Base-by-base conservation (phyloP, 805 yeast genomes). In the Helenozyma baotianmanensis region DNA sequence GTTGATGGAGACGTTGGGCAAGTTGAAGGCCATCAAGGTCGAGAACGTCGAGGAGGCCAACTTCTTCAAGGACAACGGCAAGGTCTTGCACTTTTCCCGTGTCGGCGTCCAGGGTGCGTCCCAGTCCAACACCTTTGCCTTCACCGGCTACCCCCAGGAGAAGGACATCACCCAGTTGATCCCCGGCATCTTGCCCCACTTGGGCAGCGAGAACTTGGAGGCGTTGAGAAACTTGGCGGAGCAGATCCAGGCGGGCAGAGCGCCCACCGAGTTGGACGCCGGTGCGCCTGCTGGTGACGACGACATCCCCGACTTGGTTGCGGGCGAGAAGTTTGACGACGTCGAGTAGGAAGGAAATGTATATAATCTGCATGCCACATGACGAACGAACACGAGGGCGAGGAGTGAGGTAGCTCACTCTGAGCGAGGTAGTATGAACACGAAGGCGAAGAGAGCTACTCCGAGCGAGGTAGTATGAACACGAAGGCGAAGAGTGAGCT, bases 51-150 rank as follows among this genome's bases (percentile, higher is more conserved):
- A 87, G 64, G 97, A 90, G 74, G 97, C 96, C 58, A 90, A 89
- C 79, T 85, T 90, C 76, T 89, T 92, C 84, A 83, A 76, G 68
- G 96, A 87, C 47, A 96, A 90, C 65, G 97, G 97, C 60, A 82
- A 81, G 61, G 96, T 92, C 47, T 72, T 90, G 67, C 96, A 90
- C 74, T 87, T 92, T 78, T 80, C 84, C 76, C 82, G 92, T 67
- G 96, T 92, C 50, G 94, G 92, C 70, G 92, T 89, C 47, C 97
- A 90, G 74, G 85, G 85, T 51, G 87, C 96, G 54, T 80, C 85
- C 54, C 82, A 80, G 56, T 73, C 82, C 75, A 89, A 90, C 80
- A 83, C 95, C 47, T 85, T 82, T 64, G 94, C 94, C 53, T 82
- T 92, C 76, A 83, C 87, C 65, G 98, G 98, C 65, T 79, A 81